These are phyloP conservation scores for Thielaviopsis musarum DNA, from an alignment of 2,329 filamentous ascomycete genomes.

Conservation along the genomic window DNA sequence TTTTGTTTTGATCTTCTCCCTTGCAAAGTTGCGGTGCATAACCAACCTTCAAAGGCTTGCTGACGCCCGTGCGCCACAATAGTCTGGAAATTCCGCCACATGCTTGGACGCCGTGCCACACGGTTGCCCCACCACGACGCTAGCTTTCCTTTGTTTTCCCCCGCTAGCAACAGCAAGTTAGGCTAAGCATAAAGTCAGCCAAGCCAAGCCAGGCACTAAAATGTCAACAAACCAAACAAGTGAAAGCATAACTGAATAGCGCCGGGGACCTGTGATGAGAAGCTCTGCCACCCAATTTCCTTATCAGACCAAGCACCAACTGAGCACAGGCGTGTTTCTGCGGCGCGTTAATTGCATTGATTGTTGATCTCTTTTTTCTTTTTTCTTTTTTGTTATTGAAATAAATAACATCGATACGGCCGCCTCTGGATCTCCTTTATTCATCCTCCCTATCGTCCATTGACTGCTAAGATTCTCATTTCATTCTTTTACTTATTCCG, in stretches of 20 bases:
- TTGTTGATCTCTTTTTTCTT: neutral
- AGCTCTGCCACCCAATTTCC: neutral
- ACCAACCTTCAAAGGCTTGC: no score
- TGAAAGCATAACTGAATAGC: neutral
- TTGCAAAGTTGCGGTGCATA: no score
- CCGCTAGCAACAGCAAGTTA: constrained; percentile 1
- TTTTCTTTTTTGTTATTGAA: neutral
- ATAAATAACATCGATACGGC: neutral
- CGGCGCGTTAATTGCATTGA: neutral
- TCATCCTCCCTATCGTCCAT: neutral
- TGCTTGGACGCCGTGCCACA: neutral
- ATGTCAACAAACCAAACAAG: constrained; percentile 9
- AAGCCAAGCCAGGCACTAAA: neutral
- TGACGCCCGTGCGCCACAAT: no score
- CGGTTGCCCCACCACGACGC: constrained; percentile 5
- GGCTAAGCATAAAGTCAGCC: no score
- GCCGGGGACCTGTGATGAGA: neutral
- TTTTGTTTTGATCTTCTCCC: no score
- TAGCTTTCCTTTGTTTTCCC: constrained; percentile 2
- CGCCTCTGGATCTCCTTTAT: neutral
- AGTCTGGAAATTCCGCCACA: constrained; percentile 2
- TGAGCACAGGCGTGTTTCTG: neutral
- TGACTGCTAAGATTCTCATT: neutral
- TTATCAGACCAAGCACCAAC: neutral
- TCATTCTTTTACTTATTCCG: neutral